phyloP scores from a whole-genome alignment of 2,329 filamentous ascomycete species.

The Colletotrichum echinochloae region DNA sequence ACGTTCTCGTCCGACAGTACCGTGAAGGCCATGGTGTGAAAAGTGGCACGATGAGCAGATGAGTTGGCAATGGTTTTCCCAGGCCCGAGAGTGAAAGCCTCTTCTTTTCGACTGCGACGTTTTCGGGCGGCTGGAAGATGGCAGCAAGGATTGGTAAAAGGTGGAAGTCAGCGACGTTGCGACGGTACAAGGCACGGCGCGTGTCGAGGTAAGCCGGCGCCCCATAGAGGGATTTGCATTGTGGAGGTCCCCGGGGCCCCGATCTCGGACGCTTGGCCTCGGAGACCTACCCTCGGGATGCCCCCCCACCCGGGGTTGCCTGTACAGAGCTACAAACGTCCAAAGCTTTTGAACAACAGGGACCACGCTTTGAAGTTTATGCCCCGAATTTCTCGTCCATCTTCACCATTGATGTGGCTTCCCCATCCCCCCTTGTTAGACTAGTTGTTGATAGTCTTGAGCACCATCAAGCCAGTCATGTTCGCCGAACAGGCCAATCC shows the following conservation, averaged over 20 bases:
- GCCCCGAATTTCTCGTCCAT: neutral
- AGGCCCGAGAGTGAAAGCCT: too few relatives aligned
- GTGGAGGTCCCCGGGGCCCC: constrained; percentile 32
- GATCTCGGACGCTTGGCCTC: constrained; percentile 33
- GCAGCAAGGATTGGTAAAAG: neutral
- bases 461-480: neutral
- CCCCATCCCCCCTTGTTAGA: neutral
- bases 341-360: neutral
- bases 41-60: neutral
- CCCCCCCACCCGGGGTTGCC: constrained; percentile 16
- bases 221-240: constrained; percentile 9
- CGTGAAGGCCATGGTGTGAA: constrained; percentile 65
- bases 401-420: neutral
- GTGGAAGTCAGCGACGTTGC: neutral
- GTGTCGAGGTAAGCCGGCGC: constrained; percentile 17
- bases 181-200: neutral
- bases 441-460: neutral
- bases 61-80: neutral
- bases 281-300: constrained; percentile 23
- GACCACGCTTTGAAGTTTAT: neutral
- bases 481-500: neutral
- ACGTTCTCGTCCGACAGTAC: constrained; percentile 71
- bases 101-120: neutral
- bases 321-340: neutral
- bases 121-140: neutral